Evolutionary conservation across 805 yeast species (phyloP).

Genomic region (Kazachstania psychrophila): DNA sequence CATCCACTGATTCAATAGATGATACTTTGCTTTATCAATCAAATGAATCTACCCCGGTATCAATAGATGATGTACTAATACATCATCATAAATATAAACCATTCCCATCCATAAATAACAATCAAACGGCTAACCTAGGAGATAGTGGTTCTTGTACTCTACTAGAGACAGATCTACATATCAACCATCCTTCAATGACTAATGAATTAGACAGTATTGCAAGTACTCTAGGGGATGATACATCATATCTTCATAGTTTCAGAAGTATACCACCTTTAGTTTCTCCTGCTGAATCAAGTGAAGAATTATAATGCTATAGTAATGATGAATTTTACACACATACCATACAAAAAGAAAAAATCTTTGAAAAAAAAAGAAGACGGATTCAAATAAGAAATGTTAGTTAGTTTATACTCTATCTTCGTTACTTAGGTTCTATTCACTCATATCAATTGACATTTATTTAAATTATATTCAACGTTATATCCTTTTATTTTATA

Average conservation of each 20-base stretch:
- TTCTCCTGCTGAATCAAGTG: slow-evolving; percentile 1
- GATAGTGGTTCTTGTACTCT: background rate
- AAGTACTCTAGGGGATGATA: slow-evolving; percentile 26
- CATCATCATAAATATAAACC: background rate
- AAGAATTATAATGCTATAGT: slow-evolving; percentile 1
- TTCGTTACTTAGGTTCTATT: too few relatives aligned
- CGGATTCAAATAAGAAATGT: background rate
- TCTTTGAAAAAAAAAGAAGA: background rate
- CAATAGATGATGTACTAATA: slow-evolving; percentile 5
- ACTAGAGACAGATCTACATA: slow-evolving; percentile 2
- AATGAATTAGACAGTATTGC: slow-evolving; percentile 21
- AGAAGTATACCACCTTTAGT: slow-evolving; percentile 3
- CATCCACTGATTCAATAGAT: slow-evolving; percentile 3
- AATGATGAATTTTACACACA: background rate
- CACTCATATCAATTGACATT: too few relatives aligned
- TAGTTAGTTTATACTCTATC: too few relatives aligned
- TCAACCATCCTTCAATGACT: slow-evolving; percentile 1
- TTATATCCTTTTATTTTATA: too few relatives aligned
- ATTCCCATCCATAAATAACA: background rate
- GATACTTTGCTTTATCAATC: slow-evolving; percentile 5
- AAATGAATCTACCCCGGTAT: slow-evolving; percentile 2
- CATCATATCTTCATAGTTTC: slow-evolving; percentile 12
- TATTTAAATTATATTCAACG: too few relatives aligned
- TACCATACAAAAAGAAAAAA: slow-evolving; percentile 2
- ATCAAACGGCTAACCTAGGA: background rate